Evolutionary conservation across 495 filamentous ascomycete genomes (phyloP), one percentile per base, ranked within the genome.

Genomic region (Penicillium angulare): DNA sequence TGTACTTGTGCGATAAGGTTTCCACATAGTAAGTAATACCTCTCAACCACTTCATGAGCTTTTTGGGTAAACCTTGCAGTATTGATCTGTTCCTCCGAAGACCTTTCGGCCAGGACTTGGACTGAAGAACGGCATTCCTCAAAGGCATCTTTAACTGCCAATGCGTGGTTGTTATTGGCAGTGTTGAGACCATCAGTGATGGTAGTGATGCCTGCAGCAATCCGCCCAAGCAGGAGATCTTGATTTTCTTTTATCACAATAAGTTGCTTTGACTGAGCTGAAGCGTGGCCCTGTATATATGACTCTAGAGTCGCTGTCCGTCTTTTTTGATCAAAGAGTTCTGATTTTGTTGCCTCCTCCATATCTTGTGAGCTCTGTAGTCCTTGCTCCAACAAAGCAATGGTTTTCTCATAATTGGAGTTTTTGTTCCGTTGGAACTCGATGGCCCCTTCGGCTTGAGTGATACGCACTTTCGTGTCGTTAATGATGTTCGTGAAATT

Each of bases 251-350:
- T 60, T 41, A 75, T 55, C 12, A 55, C 23, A 12, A 34, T 43
- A 1, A 72, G 39, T 27, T 60, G 60, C 31, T 46, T 59, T 3
- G 52, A 46, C 16, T 75, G 70, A 17, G 24, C 41, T 9, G 46
- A 53, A 29, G 68, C 60, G 27, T 50, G 52, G 8, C 62, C 61
- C 35, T 67, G 65, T 17, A 75, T 71, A 34, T 66, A 72, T 7
- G 52, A 44, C 22, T 75, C 72, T 2, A 75, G 60, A 7, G 41
- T 47, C 0, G 17, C 44, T 1, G 47, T 52, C 43, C 66, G 57
- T 17, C 43, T 71, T 21, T 63, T 67, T 31, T 75, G 70, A 1
- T 65, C 56, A 3, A 42, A 23, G 6, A 75, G 32, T 20, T 67
- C 63, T 3, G 22, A 12, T 23, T 62, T 55, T 18, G 51, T 18